Evolutionary conservation across 129 eudicot genomes (phyloP).

Genomic region (Cynara cardunculus): DNA sequence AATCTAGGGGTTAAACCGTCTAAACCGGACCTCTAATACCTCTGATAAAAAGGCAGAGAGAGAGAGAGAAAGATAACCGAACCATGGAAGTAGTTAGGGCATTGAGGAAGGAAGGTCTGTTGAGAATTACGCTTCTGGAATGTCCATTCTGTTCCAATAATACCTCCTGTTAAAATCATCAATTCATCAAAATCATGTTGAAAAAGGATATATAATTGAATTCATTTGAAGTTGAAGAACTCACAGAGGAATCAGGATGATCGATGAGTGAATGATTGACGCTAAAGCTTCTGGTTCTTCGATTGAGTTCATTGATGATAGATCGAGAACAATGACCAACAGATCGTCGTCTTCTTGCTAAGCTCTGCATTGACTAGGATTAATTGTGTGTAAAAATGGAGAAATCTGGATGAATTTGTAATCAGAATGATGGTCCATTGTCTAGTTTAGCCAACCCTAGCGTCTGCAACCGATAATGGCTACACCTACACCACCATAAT

Average conservation of each 20-base stretch:
- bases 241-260: conserved; percentile 20
- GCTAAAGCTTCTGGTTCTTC: conserved; percentile 6
- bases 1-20: no score
- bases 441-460: no score
- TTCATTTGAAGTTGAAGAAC: not conserved
- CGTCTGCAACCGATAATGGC: no score
- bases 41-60: no score
- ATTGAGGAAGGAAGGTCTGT: conserved; percentile 59
- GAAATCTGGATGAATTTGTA: not conserved
- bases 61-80: not conserved
- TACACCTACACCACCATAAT: no score
- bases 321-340: conserved; percentile 3
- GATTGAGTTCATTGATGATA: not conserved
- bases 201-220: not conserved
- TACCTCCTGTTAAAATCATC: conserved; percentile 36
- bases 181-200: not conserved
- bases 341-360: conserved; percentile 3
- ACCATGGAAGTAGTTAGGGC: conserved; percentile 53
- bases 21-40: no score
- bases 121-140: conserved; percentile 59
- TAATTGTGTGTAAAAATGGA: not conserved
- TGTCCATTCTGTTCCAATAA: conserved; percentile 49
- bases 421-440: no score
- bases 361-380: not conserved
- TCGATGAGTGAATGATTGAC: not conserved